A percentile compares a stretch with the other conserved stretches of the same genome.
These are phyloP conservation scores for Colletotrichum orbiculare DNA, from an alignment of 2,329 filamentous ascomycete genomes.

Conservation along the genomic window DNA sequence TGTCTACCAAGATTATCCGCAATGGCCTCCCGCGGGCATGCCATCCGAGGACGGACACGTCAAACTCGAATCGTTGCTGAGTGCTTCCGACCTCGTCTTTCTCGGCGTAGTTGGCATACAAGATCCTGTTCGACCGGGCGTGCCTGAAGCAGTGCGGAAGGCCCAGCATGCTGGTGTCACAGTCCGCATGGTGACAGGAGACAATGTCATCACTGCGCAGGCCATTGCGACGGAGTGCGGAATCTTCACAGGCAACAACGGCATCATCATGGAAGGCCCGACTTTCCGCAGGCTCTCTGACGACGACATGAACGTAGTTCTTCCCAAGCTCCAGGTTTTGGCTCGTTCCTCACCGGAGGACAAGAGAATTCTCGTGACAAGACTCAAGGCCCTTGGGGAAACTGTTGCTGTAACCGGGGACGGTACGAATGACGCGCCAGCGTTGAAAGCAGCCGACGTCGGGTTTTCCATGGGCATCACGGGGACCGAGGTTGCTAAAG, in stretches of 20 bases:
- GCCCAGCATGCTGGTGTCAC: constrained; percentile 74
- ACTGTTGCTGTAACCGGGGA: constrained; percentile 75
- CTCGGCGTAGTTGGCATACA: constrained; percentile 70
- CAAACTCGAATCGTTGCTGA: constrained; percentile 14
- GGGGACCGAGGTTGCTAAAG: constrained; percentile 72
- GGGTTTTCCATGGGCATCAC: constrained; percentile 77
- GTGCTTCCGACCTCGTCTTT: constrained; percentile 47
- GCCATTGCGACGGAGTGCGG: constrained; percentile 56
- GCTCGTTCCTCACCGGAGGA: constrained; percentile 77
- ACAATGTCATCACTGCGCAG: constrained; percentile 55
- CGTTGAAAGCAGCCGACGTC: constrained; percentile 73
- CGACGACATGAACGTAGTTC: constrained; percentile 58
- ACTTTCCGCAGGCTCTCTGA: constrained; percentile 69
- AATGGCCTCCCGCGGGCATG: constrained; percentile 61
- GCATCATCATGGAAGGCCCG: constrained; percentile 65
- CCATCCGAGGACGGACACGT: constrained; percentile 69
- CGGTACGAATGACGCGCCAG: constrained; percentile 74
- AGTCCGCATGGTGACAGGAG: constrained; percentile 71
- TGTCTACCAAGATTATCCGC: constrained; percentile 46
- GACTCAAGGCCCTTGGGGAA: constrained; percentile 72
- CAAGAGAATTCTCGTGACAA: constrained; percentile 72
- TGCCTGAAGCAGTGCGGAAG: constrained; percentile 69
- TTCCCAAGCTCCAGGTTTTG: constrained; percentile 73
- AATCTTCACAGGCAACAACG: constrained; percentile 48
- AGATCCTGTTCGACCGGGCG: constrained; percentile 72